Base-by-base conservation (phyloP, 1,139 yeast species). In the Zygosaccharomyces sapae region DNA sequence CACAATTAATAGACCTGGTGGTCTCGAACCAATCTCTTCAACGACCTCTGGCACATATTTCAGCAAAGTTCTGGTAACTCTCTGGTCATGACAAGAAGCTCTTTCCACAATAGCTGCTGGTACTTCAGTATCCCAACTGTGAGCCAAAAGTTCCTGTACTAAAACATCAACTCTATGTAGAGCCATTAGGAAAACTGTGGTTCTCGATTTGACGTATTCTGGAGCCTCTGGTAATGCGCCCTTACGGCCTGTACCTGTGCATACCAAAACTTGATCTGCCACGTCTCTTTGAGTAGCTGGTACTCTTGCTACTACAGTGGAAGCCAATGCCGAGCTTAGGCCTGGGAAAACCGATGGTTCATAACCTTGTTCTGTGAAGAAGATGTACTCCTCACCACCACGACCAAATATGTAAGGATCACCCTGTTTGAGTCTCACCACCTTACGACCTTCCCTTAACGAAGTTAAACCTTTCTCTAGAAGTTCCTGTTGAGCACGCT, bases 331-430 rank as follows among this genome's bases (percentile, higher is more conserved):
- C 3, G 96, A 87, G 2, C 96, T 83, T 47, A 90, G 75, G 0
- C 98, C 98, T 0, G 97, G 92, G 10, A 90, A 62, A 1, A 90
- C 96, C 3, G 66, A 61, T 5, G 96, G 95, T 22, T 67, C 72
- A 59, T 62, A 87, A 0, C 96, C 96, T 52, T 83, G 78, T 12
- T 70, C 59, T 30, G 73, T 63, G 66, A 90, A 90, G 64, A 73
- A 89, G 13, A 78, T 62, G 61, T 67, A 87, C 63, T 90, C 98
- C 68, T 90, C 97, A 31, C 96, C 97, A 33, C 98, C 98, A 55
- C 98, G 80, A 3, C 98, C 98, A 65, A 88, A 90, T 30, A 90
- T 86, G 67, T 88, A 90, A 4, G 98, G 97, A 65, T 90, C 98
- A 37, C 98, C 98, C 69, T 90, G 98, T 65, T 90, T 90, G 54